phyloP scores from a whole-genome alignment of 352 stramenopile species.

The Aphanomyces astaci region DNA sequence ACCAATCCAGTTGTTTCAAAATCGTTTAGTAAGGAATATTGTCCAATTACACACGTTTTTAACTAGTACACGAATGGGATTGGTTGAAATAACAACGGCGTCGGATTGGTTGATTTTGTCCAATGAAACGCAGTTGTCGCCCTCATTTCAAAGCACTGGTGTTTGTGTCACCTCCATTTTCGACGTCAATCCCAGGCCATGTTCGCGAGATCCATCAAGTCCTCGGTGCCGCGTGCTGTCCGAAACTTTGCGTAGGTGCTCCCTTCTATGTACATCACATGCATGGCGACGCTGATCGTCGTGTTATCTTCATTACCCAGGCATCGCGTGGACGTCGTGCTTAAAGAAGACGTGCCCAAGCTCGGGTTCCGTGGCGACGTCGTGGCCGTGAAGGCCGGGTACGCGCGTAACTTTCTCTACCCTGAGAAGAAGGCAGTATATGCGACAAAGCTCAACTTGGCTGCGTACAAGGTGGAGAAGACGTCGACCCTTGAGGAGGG shows the following conservation, averaged over 20 bases:
- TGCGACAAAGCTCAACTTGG: constrained; percentile 84
- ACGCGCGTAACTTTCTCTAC: constrained; percentile 91
- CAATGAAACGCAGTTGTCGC: background rate
- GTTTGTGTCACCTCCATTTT: constrained; percentile 5
- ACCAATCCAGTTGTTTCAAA: background rate
- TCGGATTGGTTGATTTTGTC: background rate
- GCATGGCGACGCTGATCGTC: no score
- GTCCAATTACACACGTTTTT: background rate
- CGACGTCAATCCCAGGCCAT: background rate
- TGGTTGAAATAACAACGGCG: background rate
- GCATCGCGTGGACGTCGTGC: constrained; percentile 77
- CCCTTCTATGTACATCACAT: background rate
- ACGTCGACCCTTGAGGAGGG: constrained; percentile 35
- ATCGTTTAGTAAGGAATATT: background rate
- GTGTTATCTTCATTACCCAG: no score
- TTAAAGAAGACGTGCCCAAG: constrained; percentile 77
- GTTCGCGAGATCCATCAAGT: background rate
- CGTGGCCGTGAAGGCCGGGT: constrained; percentile 88
- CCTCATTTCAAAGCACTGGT: constrained; percentile 5
- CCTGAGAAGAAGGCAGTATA: constrained; percentile 92
- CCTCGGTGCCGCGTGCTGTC: background rate
- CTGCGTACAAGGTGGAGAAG: constrained; percentile 73
- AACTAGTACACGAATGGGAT: no score
- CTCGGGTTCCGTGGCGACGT: constrained; percentile 87
- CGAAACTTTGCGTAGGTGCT: background rate